Evolutionary conservation across 2,329 filamentous ascomycete species (phyloP).

Genomic region (Aphanocladium album): DNA sequence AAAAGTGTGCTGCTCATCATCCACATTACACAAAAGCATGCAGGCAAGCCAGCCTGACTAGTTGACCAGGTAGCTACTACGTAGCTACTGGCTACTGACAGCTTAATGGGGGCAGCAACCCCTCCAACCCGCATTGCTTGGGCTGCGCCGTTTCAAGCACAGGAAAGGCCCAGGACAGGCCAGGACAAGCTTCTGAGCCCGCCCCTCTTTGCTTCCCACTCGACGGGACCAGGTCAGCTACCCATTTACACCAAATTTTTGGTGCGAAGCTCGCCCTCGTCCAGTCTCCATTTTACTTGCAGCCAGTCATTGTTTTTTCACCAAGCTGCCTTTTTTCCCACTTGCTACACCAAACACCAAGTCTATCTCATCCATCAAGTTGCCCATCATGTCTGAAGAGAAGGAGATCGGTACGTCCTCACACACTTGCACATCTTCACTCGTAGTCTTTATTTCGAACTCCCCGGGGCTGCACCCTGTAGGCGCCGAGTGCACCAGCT

Average conservation of each 20-base stretch:
- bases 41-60: too few relatives aligned
- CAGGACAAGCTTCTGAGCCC: not conserved
- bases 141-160: not conserved
- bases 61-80: too few relatives aligned
- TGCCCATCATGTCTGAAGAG: conserved; percentile 40
- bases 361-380: conserved; percentile 16
- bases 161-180: not conserved
- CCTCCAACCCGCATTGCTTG: conserved; percentile 1
- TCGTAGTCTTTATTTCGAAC: not conserved
- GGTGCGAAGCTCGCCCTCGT: conserved; percentile 6
- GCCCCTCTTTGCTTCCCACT: conserved; percentile 4
- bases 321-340: conserved; percentile 8
- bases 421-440: not conserved
- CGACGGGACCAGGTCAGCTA: not conserved
- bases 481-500: not conserved
- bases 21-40: not conserved
- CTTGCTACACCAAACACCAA: conserved; percentile 12
- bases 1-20: not conserved
- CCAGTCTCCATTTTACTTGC: conserved; percentile 11
- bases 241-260: conserved; percentile 10
- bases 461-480: not conserved
- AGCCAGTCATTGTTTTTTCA: conserved; percentile 17
- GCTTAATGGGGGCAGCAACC: not conserved
- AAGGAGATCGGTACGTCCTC: conserved; percentile 41
- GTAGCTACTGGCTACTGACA: too few relatives aligned